Evolutionary conservation across 2,329 filamentous ascomycete species (phyloP), one percentile per base, ranked within the genome.

Genomic region (Cytospora mali): DNA sequence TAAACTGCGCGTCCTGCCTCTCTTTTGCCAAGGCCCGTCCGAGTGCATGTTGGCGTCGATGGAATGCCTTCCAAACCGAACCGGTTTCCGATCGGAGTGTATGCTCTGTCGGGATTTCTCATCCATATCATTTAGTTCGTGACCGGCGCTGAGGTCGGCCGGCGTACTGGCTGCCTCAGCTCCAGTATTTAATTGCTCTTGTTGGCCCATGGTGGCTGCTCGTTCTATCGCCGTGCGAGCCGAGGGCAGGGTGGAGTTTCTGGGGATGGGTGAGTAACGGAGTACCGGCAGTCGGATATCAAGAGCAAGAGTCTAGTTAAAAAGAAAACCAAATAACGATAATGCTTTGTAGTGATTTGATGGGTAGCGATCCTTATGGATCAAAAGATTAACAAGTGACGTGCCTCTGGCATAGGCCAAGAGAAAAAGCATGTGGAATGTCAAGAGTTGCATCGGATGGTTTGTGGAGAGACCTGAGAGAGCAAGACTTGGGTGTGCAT

Each of bases 1-100:
- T 42, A 65, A n/a, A 28, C 61, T 65, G 21, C 61, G 25, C 10
- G 61, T 60, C 39, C 63, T 58, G 27, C 60, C 56, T 11, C 21
- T 42, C 3, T 21, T 55, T 7, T 54, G 50, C 18, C 29, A 33
- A 13, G 58, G 18, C 14, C 33, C 21, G 14, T 42, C 46, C 16
- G 53, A 35, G 16, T 27, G 39, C 16, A 35, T 55, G 16, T 53
- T 25, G 48, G 49, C 52, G 50, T 63, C 63, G 11, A 65, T 49
- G 23, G 63, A 65, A 25, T 65, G 57, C 5, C 61, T 53, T 4
- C 56, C 61, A 23, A 55, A 31, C 4, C 52, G 52, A 33, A 23
- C 25, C 6, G 48, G 49, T 16, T 56, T 54, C 14, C 28, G 48
- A 21, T 63, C 31, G 35, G 56, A 63, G 16, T 60, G 61, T 57